Evolutionary conservation across 2,329 filamentous ascomycete genomes (phyloP).

Genomic region (Pyrenochaeta sp.): DNA sequence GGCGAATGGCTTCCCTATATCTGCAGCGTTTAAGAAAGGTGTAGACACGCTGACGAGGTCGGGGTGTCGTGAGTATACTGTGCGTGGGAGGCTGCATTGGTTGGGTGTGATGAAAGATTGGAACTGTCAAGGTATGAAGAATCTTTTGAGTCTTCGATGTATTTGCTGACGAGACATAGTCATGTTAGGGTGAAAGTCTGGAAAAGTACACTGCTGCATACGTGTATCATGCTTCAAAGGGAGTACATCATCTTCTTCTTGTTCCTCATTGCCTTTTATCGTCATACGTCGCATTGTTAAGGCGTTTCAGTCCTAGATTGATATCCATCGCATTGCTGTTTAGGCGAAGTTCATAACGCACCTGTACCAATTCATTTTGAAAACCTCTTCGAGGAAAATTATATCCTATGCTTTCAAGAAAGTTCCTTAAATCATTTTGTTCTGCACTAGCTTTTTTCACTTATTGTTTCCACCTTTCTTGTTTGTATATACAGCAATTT

Average conservation of each 20-base stretch:
- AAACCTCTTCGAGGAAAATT: too few relatives aligned
- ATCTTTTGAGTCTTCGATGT: conserved; percentile 46
- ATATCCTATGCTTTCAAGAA: too few relatives aligned
- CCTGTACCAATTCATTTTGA: too few relatives aligned
- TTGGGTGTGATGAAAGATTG: conserved; percentile 73
- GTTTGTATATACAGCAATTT: too few relatives aligned
- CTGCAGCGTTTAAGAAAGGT: conserved; percentile 43
- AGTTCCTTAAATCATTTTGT: too few relatives aligned
- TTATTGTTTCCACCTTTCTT: too few relatives aligned
- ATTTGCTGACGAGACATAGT: conserved; percentile 2
- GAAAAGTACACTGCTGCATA: background rate
- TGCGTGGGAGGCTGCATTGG: conserved; percentile 71
- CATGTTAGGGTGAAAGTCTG: conserved; percentile 5
- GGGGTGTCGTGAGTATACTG: conserved; percentile 67
- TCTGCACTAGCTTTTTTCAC: too few relatives aligned
- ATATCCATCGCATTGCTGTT: background rate
- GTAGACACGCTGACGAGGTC: conserved; percentile 46
- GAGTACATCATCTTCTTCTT: background rate
- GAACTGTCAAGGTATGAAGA: conserved; percentile 71
- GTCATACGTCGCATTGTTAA: background rate
- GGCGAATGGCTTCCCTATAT: conserved; percentile 34
- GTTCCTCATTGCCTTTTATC: background rate
- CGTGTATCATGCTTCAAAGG: background rate
- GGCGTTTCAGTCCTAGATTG: background rate
- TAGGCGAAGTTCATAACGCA: too few relatives aligned